Base-by-base conservation (phyloP, 2,329 filamentous ascomycete species). In the Hortaea sp. region DNA sequence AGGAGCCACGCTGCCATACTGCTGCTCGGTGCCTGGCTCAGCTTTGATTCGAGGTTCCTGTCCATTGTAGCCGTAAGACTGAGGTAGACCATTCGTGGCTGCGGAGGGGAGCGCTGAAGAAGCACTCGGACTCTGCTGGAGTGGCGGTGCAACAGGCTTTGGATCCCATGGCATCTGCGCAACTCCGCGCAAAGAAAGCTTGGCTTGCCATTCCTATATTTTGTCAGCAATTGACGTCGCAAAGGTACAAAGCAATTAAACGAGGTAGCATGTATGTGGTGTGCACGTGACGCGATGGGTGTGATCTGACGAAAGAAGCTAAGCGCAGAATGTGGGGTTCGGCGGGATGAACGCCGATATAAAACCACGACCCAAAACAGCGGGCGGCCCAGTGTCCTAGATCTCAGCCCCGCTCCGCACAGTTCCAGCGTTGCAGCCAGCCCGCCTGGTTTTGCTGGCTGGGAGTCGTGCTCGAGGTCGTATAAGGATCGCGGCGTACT, bases 131-230 rank as follows among this genome's bases (percentile, higher is more conserved):
- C 57, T 73, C 38, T 53, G 53, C 32, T 51, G 53, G 12, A 43
- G 42, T 38, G 54, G 50, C 60, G 59, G 72, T 34, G 53, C 51
- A 58, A 59, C 71, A 42, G 84, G 83, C 62, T 85, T 82, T 39
- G 92, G 90, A 63, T 98, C 92, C 92, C 92, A 98, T 7, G 92
- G 90, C 64, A 97, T 95, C 47, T 79, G 74, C 49, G 92, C 92
- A 51, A 97, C 84, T 55, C 84, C 81, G 54, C 94, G 81, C 56
- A 81, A 80, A 1, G 89, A 85, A 32, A 98, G 76, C 68, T 94
- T 95, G 59, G 82, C 76, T 73, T 97, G 89, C 92, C 92, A 98
- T 70, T 83, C 86, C 89, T 97, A 63, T 42, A 29, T 41, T 20
- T 13, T 42, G 44, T 52, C 39, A 47, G 51, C 32, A 34, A 20